Percentiles rank a stretch among this genome's conserved stretches.
Conservation (phyloP, 768 basidiomycete genomes). For the Mycena vulgaris region DNA sequence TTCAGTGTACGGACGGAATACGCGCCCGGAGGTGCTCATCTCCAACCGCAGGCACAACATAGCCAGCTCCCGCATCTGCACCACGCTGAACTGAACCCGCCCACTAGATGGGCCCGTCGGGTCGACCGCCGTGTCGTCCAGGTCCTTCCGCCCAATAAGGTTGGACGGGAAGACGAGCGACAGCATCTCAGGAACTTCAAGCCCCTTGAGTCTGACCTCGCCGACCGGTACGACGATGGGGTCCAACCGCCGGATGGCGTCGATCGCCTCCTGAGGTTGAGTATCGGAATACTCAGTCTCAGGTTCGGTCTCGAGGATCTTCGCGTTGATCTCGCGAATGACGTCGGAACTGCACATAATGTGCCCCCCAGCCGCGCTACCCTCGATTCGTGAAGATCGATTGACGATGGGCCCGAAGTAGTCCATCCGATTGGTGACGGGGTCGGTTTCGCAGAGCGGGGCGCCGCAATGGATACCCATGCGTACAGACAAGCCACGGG, state of each 20-base stretch:
- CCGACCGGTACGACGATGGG: slow-evolving; percentile 83
- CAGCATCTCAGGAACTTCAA: slow-evolving; percentile 91
- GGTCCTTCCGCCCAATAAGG: slow-evolving; percentile 78
- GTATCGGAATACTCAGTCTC: slow-evolving; percentile 74
- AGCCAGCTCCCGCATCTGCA: slow-evolving; percentile 82
- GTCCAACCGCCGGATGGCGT: slow-evolving; percentile 82
- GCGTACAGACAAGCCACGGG: slow-evolving; percentile 92
- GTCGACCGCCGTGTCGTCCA: slow-evolving; percentile 54
- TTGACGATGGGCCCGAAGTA: slow-evolving; percentile 98
- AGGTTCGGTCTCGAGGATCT: slow-evolving; percentile 66
- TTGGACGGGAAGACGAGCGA: slow-evolving; percentile 87
- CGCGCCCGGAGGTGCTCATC: slow-evolving; percentile 74
- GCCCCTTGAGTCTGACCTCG: slow-evolving; percentile 93
- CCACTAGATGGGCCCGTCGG: slow-evolving; percentile 57
- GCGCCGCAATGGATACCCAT: slow-evolving; percentile 98
- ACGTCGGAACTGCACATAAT: slow-evolving; percentile 94
- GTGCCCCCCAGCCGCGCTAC: slow-evolving; percentile 91
- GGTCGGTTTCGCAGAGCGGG: slow-evolving; percentile 93
- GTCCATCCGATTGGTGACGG: slow-evolving; percentile 95
- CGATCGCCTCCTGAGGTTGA: slow-evolving; percentile 74
- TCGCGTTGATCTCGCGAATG: slow-evolving; percentile 83
- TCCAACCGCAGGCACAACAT: slow-evolving; percentile 85
- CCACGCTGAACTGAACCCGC: slow-evolving; percentile 77
- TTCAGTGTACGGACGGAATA: slow-evolving; percentile 65
- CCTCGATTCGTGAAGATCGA: slow-evolving; percentile 88